Conservation (phyloP, 176 grass and related monocot species). For the Carex littledalei region DNA sequence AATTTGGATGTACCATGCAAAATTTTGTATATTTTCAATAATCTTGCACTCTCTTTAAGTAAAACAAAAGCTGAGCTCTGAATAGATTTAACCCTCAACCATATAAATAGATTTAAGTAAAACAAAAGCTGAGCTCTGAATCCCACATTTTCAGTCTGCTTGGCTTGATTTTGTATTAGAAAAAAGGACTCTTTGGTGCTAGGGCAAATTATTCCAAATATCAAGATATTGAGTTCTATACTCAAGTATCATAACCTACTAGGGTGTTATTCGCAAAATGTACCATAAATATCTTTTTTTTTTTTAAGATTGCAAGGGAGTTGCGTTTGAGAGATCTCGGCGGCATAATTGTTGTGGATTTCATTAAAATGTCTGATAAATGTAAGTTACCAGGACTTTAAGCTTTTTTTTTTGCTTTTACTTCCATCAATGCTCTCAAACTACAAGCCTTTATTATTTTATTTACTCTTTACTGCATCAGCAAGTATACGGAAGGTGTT, state of each 20-base stretch:
- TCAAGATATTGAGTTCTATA: background rate
- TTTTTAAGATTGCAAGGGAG: slow-evolving; percentile 70
- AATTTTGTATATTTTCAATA: background rate
- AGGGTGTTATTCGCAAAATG: background rate
- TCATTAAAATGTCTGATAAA: slow-evolving; percentile 90
- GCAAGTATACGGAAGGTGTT: slow-evolving; percentile 74
- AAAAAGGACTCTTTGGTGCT: background rate
- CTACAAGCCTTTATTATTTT: slow-evolving; percentile 22
- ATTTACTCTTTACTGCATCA: slow-evolving; percentile 34
- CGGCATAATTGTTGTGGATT: slow-evolving; percentile 96
- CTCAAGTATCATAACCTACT: background rate
- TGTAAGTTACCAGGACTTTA: slow-evolving; percentile 52
- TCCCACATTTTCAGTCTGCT: background rate
- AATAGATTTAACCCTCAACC: background rate
- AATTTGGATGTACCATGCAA: background rate
- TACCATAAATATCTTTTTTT: too few relatives aligned
- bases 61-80: background rate
- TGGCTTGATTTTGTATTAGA: background rate
- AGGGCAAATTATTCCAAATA: background rate
- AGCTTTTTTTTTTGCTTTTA: slow-evolving; percentile 10
- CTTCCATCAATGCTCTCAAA: slow-evolving; percentile 7
- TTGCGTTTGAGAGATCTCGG: slow-evolving; percentile 91
- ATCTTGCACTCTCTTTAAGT: background rate
- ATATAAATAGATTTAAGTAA: background rate
- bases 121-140: background rate